These are phyloP conservation scores for Agrocybe chaxingu DNA, from an alignment of 768 basidiomycete genomes.

Conservation along the genomic window DNA sequence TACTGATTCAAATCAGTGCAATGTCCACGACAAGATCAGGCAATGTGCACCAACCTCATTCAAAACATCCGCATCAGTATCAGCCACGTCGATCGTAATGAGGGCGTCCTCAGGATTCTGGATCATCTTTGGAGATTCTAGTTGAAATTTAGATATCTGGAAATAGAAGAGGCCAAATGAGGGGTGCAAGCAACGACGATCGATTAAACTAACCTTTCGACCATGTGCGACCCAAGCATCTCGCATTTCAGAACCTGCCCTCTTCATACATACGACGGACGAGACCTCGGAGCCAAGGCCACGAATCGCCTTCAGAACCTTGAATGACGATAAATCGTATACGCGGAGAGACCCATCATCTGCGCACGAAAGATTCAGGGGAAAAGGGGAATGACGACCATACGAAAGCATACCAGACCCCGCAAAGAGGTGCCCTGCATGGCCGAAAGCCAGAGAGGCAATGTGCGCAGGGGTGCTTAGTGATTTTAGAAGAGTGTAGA, in stretches of 20 bases:
- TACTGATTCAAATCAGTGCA: constrained; percentile 34
- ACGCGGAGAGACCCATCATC: constrained; percentile 71
- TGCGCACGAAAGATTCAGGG: constrained; percentile 18
- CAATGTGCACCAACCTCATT: constrained; percentile 56
- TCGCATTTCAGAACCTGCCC: constrained; percentile 35
- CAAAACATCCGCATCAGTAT: constrained; percentile 52
- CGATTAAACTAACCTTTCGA: constrained; percentile 38
- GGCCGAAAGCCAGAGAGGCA: constrained; percentile 51
- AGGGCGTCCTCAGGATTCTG: constrained; percentile 48
- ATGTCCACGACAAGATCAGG: neutral
- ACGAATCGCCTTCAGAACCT: constrained; percentile 61
- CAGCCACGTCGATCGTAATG: constrained; percentile 40
- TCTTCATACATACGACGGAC: constrained; percentile 49
- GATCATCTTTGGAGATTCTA: constrained; percentile 52
- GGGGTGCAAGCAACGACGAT: neutral
- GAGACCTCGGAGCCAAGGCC: constrained; percentile 58
- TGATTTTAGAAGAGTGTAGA: constrained; percentile 15
- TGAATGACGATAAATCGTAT: constrained; percentile 57
- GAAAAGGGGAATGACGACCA: neutral
- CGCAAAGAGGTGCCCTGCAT: constrained; percentile 47
- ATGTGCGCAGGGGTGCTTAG: constrained; percentile 27
- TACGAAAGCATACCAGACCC: constrained; percentile 51
- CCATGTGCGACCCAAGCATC: constrained; percentile 70
- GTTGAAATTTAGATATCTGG: constrained; percentile 42
- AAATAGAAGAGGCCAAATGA: neutral